phyloP scores from a whole-genome alignment of 768 basidiomycete species.

The Suillus paluster region DNA sequence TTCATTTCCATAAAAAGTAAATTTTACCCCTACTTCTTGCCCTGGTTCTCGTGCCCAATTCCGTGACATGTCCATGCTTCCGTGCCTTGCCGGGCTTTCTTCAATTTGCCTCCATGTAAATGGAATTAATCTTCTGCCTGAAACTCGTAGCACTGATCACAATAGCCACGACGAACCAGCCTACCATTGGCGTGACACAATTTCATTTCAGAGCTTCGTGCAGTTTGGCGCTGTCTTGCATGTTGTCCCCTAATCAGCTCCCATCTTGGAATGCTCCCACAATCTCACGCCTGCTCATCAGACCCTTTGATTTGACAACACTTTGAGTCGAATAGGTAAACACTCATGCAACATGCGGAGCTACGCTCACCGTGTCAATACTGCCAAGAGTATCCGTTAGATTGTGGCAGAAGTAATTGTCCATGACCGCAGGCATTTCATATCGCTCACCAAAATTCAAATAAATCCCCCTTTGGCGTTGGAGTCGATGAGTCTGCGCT shows the following conservation, averaged over 20 bases:
- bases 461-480: background rate
- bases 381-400: background rate
- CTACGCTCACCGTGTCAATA: background rate
- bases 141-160: background rate
- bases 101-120: background rate
- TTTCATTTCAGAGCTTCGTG: background rate
- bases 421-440: background rate
- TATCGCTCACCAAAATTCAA: background rate
- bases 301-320: slow-evolving; percentile 3
- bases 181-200: background rate
- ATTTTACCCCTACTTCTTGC: slow-evolving; percentile 2
- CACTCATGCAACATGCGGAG: background rate
- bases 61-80: slow-evolving; percentile 3
- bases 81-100: slow-evolving; percentile 10
- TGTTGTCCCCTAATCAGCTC: too few species aligned
- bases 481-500: background rate
- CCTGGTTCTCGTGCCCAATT: slow-evolving; percentile 5
- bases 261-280: background rate
- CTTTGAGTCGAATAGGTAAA: background rate
- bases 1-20: background rate
- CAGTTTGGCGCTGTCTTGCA: background rate
- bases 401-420: background rate
- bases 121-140: background rate
- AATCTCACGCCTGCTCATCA: slow-evolving; percentile 6
- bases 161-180: background rate